These are phyloP conservation scores for Euphorbia tirucalli DNA, from an alignment of 345 rosid genomes.

Conservation along the genomic window DNA sequence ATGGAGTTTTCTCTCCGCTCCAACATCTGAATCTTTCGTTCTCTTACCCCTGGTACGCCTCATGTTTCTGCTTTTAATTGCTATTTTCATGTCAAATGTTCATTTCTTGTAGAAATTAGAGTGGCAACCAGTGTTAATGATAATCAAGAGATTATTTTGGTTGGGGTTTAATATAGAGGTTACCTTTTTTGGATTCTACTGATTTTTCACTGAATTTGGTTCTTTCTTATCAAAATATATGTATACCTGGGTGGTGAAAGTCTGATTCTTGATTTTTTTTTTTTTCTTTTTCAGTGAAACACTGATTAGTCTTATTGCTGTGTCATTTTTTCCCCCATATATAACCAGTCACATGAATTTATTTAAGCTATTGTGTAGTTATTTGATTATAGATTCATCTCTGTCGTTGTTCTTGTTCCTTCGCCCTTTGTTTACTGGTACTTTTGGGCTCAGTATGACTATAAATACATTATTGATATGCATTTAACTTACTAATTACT, in stretches of 20 bases:
- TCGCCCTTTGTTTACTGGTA: neutral
- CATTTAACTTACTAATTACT: neutral
- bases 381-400: no score
- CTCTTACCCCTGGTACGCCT: conserved; percentile 10
- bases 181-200: neutral
- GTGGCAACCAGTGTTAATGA: neutral
- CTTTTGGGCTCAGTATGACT: no score
- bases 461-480: neutral
- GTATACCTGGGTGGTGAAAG: neutral
- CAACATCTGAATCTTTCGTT: conserved; percentile 3
- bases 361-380: neutral
- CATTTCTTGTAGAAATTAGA: neutral
- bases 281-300: neutral
- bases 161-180: neutral
- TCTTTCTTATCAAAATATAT: neutral
- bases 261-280: conserved; percentile 5
- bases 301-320: neutral
- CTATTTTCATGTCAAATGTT: neutral
- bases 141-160: neutral
- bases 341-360: neutral
- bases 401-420: no score
- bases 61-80: neutral
- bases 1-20: neutral
- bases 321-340: neutral
- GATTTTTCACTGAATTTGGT: neutral